Conservation (phyloP, 768 basidiomycete genomes). For the Phylloporus sp. region DNA sequence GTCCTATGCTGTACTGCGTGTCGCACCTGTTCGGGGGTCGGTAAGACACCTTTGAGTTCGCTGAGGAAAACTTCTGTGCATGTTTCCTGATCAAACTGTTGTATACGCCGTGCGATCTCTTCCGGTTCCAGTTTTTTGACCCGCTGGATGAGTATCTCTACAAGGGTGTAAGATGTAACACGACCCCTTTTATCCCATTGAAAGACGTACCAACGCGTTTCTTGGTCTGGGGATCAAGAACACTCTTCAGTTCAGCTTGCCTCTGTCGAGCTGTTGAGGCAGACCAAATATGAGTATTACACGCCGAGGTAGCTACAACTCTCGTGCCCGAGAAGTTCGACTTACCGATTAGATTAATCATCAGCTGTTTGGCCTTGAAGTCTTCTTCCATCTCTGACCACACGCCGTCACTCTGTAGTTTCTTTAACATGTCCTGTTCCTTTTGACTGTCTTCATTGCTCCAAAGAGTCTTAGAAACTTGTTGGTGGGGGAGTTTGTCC, state of each 20-base stretch:
- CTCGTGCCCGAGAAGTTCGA: constrained; percentile 4
- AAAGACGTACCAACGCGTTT: constrained; percentile 81
- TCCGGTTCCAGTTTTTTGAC: constrained; percentile 82
- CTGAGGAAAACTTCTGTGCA: constrained; percentile 88
- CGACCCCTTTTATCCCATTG: neutral
- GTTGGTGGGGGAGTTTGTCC: constrained; percentile 94
- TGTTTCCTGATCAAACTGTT: constrained; percentile 81
- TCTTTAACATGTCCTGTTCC: constrained; percentile 77
- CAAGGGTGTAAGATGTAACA: neutral
- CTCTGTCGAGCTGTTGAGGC: constrained; percentile 63
- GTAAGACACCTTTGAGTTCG: constrained; percentile 83
- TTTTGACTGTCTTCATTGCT: constrained; percentile 59
- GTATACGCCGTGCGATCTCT: constrained; percentile 78
- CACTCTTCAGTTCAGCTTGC: constrained; percentile 86
- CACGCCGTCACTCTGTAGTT: constrained; percentile 79
- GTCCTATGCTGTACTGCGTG: neutral
- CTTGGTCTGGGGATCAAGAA: constrained; percentile 86
- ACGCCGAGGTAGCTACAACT: neutral
- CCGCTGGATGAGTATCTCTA: constrained; percentile 91
- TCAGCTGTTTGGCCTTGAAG: constrained; percentile 94
- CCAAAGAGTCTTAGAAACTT: constrained; percentile 85
- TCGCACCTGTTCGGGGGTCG: constrained; percentile 83
- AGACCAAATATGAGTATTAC: constrained; percentile 7
- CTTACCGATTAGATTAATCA: constrained; percentile 83
- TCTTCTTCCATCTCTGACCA: constrained; percentile 98